Base-by-base conservation (phyloP, 192 early-diverging fungal species). In the Backusella liffmaniae region DNA sequence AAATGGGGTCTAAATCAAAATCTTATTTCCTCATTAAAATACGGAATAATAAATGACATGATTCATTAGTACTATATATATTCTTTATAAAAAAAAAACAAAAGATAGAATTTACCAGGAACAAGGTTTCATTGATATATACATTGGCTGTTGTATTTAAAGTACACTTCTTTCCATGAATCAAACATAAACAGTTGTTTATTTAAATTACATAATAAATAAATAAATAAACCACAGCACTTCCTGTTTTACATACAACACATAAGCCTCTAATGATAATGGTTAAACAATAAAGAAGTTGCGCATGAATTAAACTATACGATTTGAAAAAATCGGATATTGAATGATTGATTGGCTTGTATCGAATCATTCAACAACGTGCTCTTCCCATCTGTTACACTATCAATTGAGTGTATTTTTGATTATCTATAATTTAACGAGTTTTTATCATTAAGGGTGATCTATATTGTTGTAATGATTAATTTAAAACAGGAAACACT, bases 301-400 rank as follows among this genome's bases (percentile, higher is more conserved):
- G 56, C 21, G 56, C 56, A 62, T 62, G 56, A 62, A 62, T 62
- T 62, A 62, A 49, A 62, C 56, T 62, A 8, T 8, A 62, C 26
- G 56, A 29, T 29, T 62, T 29, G 9, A 62, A 62, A 10, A 29
- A 23, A 29, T 29, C 56, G 56, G 56, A 62, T 62, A 62, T 62
- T 62, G 56, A 62, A 62, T 62, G 56, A 62, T 26, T 62, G 56
- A 62, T 62, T 62, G 56, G 56, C 56, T 62, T 62, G 56, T 62
- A 62, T 62, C 56, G 56, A 62, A 62, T 62, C 56, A 62, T 62
- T 62, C 56, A 62, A 62, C 56, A 62, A 62, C 56, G 56, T 62
- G 56, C 56, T 29, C 56, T 29, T 12, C 21, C 26, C 10, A 4
- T 26, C 26, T 62, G 56, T 62, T 62, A 62, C 56, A 62, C 56